Evolutionary conservation across 305 asterid genomes (phyloP), one percentile per base, ranked within the genome.

Genomic region (Fraxinus nigra): DNA sequence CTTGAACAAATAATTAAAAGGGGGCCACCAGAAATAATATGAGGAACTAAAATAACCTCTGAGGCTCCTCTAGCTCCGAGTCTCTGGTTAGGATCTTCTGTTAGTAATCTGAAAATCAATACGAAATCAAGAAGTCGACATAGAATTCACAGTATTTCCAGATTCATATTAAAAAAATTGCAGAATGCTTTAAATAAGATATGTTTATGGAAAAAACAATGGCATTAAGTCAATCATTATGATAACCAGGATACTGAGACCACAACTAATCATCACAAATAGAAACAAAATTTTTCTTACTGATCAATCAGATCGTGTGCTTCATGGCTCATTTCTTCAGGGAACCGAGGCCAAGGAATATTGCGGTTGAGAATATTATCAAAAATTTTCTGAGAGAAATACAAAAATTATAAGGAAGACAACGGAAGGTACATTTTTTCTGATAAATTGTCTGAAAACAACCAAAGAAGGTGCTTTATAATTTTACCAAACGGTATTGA

Each of bases 311-410:
- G 89, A 87, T 93, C 97, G 83, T 88, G 83, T 46, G 99, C 97
- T 80, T 93, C 99, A 7, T 75, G 85, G 87, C 96, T 94, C 97
- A 97, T 93, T 89, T 97, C 99, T 78, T 93, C 98, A 11, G 97
- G 95, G 24, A 91, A 93, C 22, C 80, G 84, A 11, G 99, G 99
- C 99, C 99, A 94, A 81, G 97, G 99, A 85, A 97, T 93, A 84
- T 97, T 94, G 78, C 98, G 94, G 84, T 97, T 97, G 85, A 97
- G 98, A 91, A 97, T 97, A 89, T 97, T 97, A 82, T 95, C 97
- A 78, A 97, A 97, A 85, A 97, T 94, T 91, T 91, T 92, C 99
- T 97, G 78, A 51, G 26, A 30, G 65, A 78, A 46, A 86, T 46
- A 46, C n/a, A 67, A 11, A 67, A 28, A 67, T 28, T 4, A 30